phyloP scores from a whole-genome alignment of 768 basidiomycete genomes.

The Tulasnella sp. region DNA sequence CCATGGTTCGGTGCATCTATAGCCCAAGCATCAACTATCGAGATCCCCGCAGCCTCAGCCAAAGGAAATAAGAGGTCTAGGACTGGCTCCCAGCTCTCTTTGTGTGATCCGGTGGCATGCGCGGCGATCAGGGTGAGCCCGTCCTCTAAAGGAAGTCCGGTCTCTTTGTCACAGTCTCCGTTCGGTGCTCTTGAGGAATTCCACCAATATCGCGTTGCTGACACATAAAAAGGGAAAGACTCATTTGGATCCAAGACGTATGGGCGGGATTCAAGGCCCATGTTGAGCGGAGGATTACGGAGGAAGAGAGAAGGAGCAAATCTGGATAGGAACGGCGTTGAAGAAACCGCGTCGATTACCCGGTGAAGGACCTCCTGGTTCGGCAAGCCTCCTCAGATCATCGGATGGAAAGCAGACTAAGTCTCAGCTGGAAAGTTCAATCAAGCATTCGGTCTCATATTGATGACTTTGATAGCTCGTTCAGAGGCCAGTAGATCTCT shows the following conservation, averaged over 20 bases:
- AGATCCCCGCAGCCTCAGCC: not conserved
- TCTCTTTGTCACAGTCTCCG: not conserved
- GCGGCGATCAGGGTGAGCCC: not conserved
- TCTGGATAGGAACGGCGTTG: too few species aligned
- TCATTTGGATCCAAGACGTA: not conserved
- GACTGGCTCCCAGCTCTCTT: constrained; percentile 2
- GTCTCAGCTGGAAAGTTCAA: too few species aligned
- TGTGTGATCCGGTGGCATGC: not conserved
- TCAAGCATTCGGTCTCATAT: too few species aligned
- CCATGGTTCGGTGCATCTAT: constrained; percentile 8
- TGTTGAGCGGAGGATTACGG: not conserved
- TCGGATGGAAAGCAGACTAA: too few species aligned
- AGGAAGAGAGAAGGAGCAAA: too few species aligned
- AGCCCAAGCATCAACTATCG: constrained; percentile 4
- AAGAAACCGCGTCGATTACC: too few species aligned
- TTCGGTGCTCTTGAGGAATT: not conserved
- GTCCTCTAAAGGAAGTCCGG: not conserved
- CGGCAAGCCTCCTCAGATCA: too few species aligned
- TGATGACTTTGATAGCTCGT: too few species aligned
- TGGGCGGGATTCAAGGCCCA: not conserved
- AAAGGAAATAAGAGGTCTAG: not conserved
- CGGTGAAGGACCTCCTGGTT: too few species aligned
- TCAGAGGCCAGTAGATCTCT: too few species aligned
- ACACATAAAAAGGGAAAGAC: not conserved
- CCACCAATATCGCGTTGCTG: not conserved